phyloP scores from a whole-genome alignment of 2,329 filamentous ascomycete genomes.

The Calonectria montana region DNA sequence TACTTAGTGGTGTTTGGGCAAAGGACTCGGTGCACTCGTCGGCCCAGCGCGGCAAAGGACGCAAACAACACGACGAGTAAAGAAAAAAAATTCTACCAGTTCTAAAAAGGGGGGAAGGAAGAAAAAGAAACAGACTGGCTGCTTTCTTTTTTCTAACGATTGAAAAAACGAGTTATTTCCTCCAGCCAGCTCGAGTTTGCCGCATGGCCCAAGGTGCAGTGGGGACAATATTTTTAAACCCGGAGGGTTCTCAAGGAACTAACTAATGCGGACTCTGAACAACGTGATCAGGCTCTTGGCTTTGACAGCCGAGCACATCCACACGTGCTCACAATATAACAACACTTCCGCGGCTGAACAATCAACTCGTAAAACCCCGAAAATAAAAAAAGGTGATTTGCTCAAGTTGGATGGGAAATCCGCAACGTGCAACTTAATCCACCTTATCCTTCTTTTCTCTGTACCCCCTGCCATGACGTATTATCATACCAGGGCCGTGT shows the following conservation, averaged over 20 bases:
- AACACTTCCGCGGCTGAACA: neutral
- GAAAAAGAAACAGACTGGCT: neutral
- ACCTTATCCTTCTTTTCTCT: neutral
- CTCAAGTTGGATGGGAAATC: neutral
- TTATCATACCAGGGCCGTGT: neutral
- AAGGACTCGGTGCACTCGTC: neutral
- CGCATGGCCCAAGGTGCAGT: neutral
- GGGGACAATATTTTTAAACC: constrained; percentile 8
- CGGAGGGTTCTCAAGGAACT: neutral
- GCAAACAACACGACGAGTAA: neutral
- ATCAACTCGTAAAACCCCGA: neutral
- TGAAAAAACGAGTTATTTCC: neutral
- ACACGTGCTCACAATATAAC: neutral
- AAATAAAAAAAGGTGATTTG: neutral
- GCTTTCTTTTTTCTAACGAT: neutral
- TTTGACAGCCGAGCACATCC: neutral
- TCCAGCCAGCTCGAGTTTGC: neutral
- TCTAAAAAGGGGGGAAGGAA: neutral
- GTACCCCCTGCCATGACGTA: neutral
- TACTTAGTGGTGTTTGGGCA: constrained; percentile 16
- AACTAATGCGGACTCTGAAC: neutral
- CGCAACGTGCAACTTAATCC: neutral
- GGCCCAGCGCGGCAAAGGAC: neutral
- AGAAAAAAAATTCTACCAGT: neutral
- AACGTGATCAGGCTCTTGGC: constrained; percentile 7